These are phyloP conservation scores for Beauveria sp. DNA, from an alignment of 2,329 filamentous ascomycete species.

Conservation along the genomic window DNA sequence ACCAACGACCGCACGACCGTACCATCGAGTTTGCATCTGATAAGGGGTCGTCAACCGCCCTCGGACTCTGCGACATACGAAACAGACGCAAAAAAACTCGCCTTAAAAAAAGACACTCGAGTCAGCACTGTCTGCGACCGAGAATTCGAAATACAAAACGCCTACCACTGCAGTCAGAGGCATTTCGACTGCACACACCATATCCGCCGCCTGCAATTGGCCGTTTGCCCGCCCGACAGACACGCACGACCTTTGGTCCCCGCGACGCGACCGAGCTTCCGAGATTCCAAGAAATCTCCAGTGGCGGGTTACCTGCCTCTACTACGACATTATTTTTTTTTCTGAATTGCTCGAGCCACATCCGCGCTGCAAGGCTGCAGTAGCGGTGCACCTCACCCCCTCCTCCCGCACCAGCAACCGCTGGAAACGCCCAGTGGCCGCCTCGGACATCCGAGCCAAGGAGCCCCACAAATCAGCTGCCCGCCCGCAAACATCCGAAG, in stretches of 20 bases:
- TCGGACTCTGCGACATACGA: neutral
- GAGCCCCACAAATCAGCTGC: conserved; percentile 11
- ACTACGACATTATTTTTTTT: neutral
- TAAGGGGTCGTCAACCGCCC: neutral
- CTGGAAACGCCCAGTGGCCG: neutral
- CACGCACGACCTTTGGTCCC: neutral
- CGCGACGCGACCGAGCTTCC: neutral
- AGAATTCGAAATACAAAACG: neutral
- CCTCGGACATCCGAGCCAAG: conserved; percentile 11
- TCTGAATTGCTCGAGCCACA: neutral
- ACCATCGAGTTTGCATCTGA: neutral
- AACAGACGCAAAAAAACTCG: neutral
- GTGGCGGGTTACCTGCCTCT: neutral
- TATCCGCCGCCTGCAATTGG: conserved; percentile 6
- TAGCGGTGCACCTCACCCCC: neutral
- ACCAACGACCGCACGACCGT: neutral
- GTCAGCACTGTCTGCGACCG: neutral
- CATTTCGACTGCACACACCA: neutral
- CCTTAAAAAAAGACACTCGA: neutral
- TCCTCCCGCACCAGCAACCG: neutral
- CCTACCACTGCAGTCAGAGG: neutral
- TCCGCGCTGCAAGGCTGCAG: conserved; percentile 4
- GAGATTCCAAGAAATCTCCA: neutral
- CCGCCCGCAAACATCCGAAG: conserved; percentile 11
- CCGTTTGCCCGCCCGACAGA: neutral